Conservation (phyloP, 176 grass and related monocot genomes). For the Neostapfia colusana region DNA sequence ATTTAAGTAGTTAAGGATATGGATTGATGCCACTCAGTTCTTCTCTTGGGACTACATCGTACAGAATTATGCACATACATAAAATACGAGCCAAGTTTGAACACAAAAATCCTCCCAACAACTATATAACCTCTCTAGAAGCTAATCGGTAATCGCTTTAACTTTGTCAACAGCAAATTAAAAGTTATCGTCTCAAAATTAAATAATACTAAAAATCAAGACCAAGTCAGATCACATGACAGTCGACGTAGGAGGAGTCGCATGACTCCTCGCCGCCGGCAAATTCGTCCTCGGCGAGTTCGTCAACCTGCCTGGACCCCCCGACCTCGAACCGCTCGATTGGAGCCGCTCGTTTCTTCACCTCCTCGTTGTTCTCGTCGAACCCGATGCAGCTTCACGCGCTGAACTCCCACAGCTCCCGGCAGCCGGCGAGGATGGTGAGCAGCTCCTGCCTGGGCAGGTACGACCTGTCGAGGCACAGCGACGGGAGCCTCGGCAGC, state of each 20-base stretch:
- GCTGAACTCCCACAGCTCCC: constrained; percentile 40
- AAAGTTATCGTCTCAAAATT: too few species aligned
- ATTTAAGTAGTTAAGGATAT: too few species aligned
- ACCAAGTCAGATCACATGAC: constrained; percentile 47
- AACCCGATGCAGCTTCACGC: constrained; percentile 68
- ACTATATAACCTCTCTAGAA: neutral
- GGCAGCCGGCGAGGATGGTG: constrained; percentile 48
- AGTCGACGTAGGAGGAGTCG: constrained; percentile 46
- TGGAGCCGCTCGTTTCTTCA: constrained; percentile 14
- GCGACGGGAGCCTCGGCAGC: constrained; percentile 31
- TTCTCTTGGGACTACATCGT: too few species aligned
- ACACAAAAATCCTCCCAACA: too few species aligned
- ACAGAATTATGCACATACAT: too few species aligned
- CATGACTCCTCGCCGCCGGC: constrained; percentile 24
- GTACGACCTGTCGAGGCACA: constrained; percentile 63
- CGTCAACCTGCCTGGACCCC: constrained; percentile 56
- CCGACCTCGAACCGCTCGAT: constrained; percentile 47
- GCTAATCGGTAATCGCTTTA: neutral
- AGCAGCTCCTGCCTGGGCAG: constrained; percentile 50
- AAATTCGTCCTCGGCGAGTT: constrained; percentile 3
- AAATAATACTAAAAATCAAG: too few species aligned
- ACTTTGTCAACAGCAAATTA: neutral
- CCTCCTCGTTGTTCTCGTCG: constrained; percentile 46
- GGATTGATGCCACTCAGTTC: too few species aligned
- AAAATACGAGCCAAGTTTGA: too few species aligned